phyloP scores from a whole-genome alignment of 2,329 filamentous ascomycete genomes.

The Microcyclospora tardicrescens region DNA sequence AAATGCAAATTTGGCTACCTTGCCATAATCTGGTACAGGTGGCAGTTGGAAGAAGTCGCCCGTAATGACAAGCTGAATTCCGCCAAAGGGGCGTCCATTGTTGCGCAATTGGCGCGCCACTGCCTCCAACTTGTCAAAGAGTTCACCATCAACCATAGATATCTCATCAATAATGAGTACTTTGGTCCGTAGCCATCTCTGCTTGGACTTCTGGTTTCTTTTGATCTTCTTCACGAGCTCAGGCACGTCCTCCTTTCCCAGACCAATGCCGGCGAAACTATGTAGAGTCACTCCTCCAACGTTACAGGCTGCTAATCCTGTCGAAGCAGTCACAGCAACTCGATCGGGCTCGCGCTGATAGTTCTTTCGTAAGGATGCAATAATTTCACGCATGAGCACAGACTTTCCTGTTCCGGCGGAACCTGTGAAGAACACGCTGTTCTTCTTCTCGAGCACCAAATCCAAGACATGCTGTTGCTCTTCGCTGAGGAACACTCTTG shows the following conservation, averaged over 20 bases:
- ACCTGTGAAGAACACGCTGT: conserved; percentile 96
- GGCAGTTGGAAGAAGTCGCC: conserved; percentile 97
- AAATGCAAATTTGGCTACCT: conserved; percentile 77
- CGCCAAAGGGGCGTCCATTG: conserved; percentile 85
- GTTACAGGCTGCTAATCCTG: conserved; percentile 89
- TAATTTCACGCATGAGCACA: conserved; percentile 85
- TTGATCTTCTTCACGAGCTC: conserved; percentile 83
- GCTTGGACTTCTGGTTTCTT: conserved; percentile 74
- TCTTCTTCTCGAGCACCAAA: conserved; percentile 63
- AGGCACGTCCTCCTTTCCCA: conserved; percentile 77
- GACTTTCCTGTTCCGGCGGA: conserved; percentile 94
- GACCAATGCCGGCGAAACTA: conserved; percentile 87
- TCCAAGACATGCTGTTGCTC: conserved; percentile 78
- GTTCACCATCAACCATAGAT: conserved; percentile 94
- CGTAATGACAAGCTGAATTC: conserved; percentile 89
- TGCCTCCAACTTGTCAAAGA: conserved; percentile 90
- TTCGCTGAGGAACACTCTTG: conserved; percentile 60
- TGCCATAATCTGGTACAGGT: conserved; percentile 69
- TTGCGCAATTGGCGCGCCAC: conserved; percentile 78
- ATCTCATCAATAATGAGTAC: conserved; percentile 87
- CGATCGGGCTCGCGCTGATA: conserved; percentile 64
- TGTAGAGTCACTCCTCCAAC: conserved; percentile 92
- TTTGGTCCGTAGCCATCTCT: conserved; percentile 78
- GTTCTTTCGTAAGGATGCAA: conserved; percentile 65
- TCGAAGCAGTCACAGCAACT: conserved; percentile 88